Conservation (phyloP, 768 basidiomycete genomes). For the Xerocomus brunneocitrinus region DNA sequence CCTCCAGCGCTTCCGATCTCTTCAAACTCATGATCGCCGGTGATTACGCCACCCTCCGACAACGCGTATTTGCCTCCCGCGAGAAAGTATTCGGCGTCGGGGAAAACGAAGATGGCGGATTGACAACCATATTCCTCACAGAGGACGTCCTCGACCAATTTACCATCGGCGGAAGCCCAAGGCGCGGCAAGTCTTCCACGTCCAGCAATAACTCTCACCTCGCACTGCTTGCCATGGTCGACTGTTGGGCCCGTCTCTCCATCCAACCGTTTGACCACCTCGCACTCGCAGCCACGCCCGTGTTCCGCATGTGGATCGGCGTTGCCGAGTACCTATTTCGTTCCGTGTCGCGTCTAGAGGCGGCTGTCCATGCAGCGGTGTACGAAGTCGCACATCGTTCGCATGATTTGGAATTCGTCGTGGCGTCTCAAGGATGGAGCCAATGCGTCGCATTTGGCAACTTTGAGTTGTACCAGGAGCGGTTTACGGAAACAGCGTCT, state of each 20-base stretch:
- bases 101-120: constrained; percentile 23
- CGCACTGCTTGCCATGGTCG: constrained; percentile 94
- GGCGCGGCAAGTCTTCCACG: constrained; percentile 4
- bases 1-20: constrained; percentile 77
- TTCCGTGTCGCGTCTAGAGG: constrained; percentile 53
- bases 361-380: constrained; percentile 71
- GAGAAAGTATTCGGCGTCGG: constrained; percentile 68
- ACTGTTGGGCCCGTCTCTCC: constrained; percentile 87
- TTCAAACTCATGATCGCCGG: constrained; percentile 91
- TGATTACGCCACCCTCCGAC: constrained; percentile 51
- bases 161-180: constrained; percentile 55
- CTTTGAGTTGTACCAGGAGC: constrained; percentile 79
- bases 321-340: constrained; percentile 95
- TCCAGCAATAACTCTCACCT: constrained; percentile 79
- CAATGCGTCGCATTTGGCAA: constrained; percentile 90
- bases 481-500: constrained; percentile 73
- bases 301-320: constrained; percentile 95
- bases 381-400: constrained; percentile 74
- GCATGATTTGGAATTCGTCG: constrained; percentile 91
- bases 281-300: constrained; percentile 88
- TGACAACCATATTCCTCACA: constrained; percentile 71
- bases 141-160: constrained; percentile 87
- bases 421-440: constrained; percentile 94
- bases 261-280: constrained; percentile 92
- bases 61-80: constrained; percentile 69